Conservation (phyloP, 2,329 filamentous ascomycete species). For the Claviceps quebecensis region DNA sequence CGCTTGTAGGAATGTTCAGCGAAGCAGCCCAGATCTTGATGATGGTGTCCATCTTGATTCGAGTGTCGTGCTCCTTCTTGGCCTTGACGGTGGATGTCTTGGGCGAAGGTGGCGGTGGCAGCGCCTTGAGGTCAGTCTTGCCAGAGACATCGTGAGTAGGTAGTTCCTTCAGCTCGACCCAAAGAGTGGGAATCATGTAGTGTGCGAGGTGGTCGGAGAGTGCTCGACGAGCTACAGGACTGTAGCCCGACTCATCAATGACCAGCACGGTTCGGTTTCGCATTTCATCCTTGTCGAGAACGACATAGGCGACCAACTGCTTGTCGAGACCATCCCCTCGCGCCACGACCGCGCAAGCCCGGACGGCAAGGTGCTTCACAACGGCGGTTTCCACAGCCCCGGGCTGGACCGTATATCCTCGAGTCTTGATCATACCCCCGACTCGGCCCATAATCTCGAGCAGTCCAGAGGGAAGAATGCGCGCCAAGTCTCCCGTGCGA, state of each 20-base stretch:
- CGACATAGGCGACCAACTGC: slow-evolving; percentile 65
- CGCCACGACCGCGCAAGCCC: slow-evolving; percentile 57
- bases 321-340: slow-evolving; percentile 62
- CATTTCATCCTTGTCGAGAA: slow-evolving; percentile 47
- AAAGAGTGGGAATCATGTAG: slow-evolving; percentile 71
- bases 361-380: slow-evolving; percentile 53
- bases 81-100: slow-evolving; percentile 26
- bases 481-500: slow-evolving; percentile 57
- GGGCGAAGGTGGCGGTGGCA: slow-evolving; percentile 49
- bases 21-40: slow-evolving; percentile 59
- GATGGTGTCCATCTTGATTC: slow-evolving; percentile 52
- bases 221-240: slow-evolving; percentile 50
- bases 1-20: slow-evolving; percentile 47
- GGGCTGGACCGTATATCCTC: slow-evolving; percentile 65
- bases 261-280: slow-evolving; percentile 46
- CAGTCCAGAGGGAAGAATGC: slow-evolving; percentile 50
- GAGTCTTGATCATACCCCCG: slow-evolving; percentile 68
- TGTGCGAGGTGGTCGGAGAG: slow-evolving; percentile 56
- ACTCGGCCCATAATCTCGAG: slow-evolving; percentile 66
- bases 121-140: slow-evolving; percentile 58
- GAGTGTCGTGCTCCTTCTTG: slow-evolving; percentile 41
- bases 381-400: slow-evolving; percentile 65
- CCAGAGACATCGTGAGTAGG: slow-evolving; percentile 69
- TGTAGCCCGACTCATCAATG: slow-evolving; percentile 58
- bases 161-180: slow-evolving; percentile 57